Base-by-base conservation (phyloP, 441 rosid species). In the Isatis lusitanica region DNA sequence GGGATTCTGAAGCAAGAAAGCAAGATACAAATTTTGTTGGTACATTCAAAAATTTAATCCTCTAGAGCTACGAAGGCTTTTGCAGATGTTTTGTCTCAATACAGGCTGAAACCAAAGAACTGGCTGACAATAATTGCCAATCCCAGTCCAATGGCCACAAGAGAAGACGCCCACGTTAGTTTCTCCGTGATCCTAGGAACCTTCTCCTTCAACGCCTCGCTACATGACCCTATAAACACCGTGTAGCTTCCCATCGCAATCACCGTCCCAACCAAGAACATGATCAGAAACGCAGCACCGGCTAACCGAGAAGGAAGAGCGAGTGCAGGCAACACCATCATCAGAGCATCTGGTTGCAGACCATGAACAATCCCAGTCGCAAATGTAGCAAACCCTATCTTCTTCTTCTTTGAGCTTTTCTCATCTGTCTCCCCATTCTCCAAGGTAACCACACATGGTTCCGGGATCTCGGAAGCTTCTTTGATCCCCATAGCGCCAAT, bases 171-270 rank as follows among this genome's bases (percentile, higher is more conserved):
- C 99, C 97, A 91, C 3, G 98, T 94, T 70, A 94, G 93, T 71
- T 92, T 92, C 83, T 94, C 99, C 1, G 99, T 91, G 47, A 89
- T 92, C 83, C 97, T 83, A 11, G 98, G 99, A 28, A 94, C 81
- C 67, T 88, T 84, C 9, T 94, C 96, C 75, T 94, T 94, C 28
- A 94, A 77, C 4, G 97, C 99, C 78, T 84, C 80, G 40, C 97
- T 94, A 80, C 96, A 90, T 0, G 97, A 90, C 52, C 98, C 97
- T 46, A 94, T 81, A 56, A 94, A 88, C 58, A 90, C 98, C 0
- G 99, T 92, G 80, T 92, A 92, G 83, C 93, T 88, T 50, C 99
- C 99, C 99, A 94, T 94, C 12, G 98, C 93, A 39, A 92, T 79
- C 42, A 94, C 98, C 4, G 99, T 76, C 39, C 98, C 99, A 21